phyloP scores from a whole-genome alignment of 345 rosid species.

The Rhodamnia rubescens region DNA sequence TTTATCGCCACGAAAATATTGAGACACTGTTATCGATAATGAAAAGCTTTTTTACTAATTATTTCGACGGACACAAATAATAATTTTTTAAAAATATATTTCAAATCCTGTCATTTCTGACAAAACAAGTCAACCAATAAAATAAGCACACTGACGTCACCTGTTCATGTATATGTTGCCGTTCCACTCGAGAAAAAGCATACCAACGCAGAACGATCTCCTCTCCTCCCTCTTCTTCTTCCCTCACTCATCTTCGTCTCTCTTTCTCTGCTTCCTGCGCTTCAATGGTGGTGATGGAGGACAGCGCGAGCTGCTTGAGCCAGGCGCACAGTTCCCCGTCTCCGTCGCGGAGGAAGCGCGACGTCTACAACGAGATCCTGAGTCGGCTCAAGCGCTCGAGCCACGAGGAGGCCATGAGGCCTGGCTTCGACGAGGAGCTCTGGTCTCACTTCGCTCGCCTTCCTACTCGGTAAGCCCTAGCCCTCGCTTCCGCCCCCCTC shows the following conservation, averaged over 20 bases:
- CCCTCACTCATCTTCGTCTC: neutral
- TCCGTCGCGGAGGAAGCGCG: conserved; percentile 34
- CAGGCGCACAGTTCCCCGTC: neutral
- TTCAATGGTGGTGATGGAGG: conserved; percentile 3
- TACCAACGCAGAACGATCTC: neutral
- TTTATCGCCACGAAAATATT: neutral
- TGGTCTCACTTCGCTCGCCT: conserved; percentile 91
- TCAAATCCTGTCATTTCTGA: no score
- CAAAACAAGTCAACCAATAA: neutral
- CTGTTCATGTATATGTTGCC: neutral
- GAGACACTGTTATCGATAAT: no score
- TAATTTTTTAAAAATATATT: no score
- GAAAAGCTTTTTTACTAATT: fast-evolving
- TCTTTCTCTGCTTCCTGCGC: neutral
- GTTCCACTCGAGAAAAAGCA: no score
- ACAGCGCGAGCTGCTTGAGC: conserved; percentile 1
- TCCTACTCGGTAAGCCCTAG: conserved; percentile 47
- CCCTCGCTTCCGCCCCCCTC: neutral
- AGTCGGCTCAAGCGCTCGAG: conserved; percentile 50
- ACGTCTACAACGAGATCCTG: conserved; percentile 61
- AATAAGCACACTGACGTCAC: neutral
- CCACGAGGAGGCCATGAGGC: conserved; percentile 35
- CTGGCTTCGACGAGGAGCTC: conserved; percentile 72
- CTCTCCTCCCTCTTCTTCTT: no score
- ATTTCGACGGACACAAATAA: fast-evolving